Evolutionary conservation across 2,329 filamentous ascomycete genomes (phyloP).

Genomic region (Colletotrichum chlorophyti): DNA sequence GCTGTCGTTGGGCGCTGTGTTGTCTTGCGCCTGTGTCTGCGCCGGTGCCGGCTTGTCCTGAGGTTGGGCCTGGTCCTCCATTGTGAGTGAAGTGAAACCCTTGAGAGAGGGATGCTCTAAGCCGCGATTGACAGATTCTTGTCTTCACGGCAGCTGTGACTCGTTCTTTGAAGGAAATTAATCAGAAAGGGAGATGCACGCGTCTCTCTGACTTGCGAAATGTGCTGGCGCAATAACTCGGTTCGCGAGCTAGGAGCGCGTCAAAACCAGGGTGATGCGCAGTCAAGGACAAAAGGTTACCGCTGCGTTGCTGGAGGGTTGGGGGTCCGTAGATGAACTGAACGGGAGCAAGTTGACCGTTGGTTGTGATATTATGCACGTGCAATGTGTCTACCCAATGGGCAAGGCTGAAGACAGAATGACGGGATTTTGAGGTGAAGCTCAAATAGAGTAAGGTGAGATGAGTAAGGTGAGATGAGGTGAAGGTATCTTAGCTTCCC

Average conservation of each 20-base stretch:
- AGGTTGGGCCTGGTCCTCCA: constrained; percentile 23
- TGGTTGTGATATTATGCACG: too few species aligned
- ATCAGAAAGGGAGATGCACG: constrained; percentile 10
- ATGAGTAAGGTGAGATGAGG: not conserved
- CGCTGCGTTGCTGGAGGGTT: not conserved
- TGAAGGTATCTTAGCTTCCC: too few species aligned
- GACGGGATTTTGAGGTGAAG: constrained; percentile 12
- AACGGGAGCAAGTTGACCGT: not conserved
- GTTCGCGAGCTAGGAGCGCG: constrained; percentile 8
- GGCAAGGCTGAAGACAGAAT: constrained; percentile 14
- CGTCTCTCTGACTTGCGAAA: not conserved
- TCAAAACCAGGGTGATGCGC: not conserved
- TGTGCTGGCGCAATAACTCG: constrained; percentile 1
- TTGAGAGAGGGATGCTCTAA: not conserved
- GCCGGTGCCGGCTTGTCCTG: constrained; percentile 9
- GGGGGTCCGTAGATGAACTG: not conserved
- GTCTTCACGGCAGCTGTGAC: too few species aligned
- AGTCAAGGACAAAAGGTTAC: not conserved
- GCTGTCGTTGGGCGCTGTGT: not conserved
- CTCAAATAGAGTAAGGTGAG: not conserved
- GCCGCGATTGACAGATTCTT: not conserved
- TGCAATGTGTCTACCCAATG: not conserved
- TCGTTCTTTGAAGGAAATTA: too few species aligned
- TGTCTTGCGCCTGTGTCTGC: not conserved
- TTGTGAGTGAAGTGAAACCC: not conserved